These are phyloP conservation scores for Phanerodontia chrysosporium DNA, from an alignment of 768 basidiomycete species.

Conservation along the genomic window DNA sequence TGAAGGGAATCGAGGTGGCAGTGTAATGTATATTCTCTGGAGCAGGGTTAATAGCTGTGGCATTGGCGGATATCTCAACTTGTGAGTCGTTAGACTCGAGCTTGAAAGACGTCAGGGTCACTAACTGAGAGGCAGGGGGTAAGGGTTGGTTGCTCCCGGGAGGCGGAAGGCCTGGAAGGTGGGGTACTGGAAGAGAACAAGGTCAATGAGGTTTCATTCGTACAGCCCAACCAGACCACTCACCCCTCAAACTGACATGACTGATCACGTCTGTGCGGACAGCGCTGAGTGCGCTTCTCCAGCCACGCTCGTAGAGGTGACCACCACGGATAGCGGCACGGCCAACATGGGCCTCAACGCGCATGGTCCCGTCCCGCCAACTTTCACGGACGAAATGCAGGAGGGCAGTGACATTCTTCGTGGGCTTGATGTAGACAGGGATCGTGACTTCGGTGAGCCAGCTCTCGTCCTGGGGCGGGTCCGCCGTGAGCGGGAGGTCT, in stretches of 20 bases:
- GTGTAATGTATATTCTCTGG: constrained; percentile 47
- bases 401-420: constrained; percentile 45
- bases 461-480: constrained; percentile 45
- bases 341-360: constrained; percentile 39
- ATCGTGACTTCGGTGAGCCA: constrained; percentile 59
- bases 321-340: constrained; percentile 52
- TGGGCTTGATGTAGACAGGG: constrained; percentile 49
- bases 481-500: constrained; percentile 50
- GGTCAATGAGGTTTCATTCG: no score
- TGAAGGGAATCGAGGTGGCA: constrained; percentile 58
- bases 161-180: constrained; percentile 60
- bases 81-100: constrained; percentile 32
- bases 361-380: constrained; percentile 52
- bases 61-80: constrained; percentile 38
- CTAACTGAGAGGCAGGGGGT: constrained; percentile 53
- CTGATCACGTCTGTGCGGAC: constrained; percentile 43
- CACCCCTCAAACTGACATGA: constrained; percentile 50
- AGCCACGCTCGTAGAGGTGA: constrained; percentile 34
- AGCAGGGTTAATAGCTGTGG: constrained; percentile 55
- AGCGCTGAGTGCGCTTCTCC: constrained; percentile 41
- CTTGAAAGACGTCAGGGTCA: constrained; percentile 58
- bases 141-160: constrained; percentile 43
- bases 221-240: constrained; percentile 21
- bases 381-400: constrained; percentile 49
- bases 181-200: constrained; percentile 43